phyloP scores from a whole-genome alignment of 345 rosid species.

The Abelmoschus esculentus region DNA sequence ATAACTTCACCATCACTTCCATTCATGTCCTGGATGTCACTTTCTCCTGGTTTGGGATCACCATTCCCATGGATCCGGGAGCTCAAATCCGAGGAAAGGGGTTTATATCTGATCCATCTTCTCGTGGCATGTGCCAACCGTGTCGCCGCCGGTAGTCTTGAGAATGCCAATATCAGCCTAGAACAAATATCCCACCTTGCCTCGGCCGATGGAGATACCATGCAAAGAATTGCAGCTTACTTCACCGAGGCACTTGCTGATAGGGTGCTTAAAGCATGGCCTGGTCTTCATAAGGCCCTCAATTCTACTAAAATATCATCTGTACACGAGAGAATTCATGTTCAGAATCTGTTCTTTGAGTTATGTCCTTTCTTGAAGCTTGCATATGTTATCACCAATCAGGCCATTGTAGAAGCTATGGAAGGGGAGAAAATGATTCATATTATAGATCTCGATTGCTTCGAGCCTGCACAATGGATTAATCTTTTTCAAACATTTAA shows the following conservation, averaged over 20 bases:
- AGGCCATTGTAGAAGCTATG: conserved; percentile 65
- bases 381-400: conserved; percentile 53
- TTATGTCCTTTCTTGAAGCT: conserved; percentile 61
- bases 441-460: conserved; percentile 52
- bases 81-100: conserved; percentile 58
- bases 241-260: conserved; percentile 65
- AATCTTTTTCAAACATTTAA: conserved; percentile 52
- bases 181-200: conserved; percentile 63
- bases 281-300: conserved; percentile 61
- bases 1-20: conserved; percentile 46
- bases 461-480: conserved; percentile 72
- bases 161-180: conserved; percentile 51
- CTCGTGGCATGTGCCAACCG: conserved; percentile 52
- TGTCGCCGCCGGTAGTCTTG: conserved; percentile 53
- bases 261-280: conserved; percentile 61
- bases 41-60: conserved; percentile 57
- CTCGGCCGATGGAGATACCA: conserved; percentile 59
- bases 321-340: conserved; percentile 39
- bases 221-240: conserved; percentile 71
- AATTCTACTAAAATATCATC: conserved; percentile 43
- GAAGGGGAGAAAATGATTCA: conserved; percentile 69
- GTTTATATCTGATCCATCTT: conserved; percentile 51
- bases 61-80: conserved; percentile 55
- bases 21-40: conserved; percentile 47
- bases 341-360: conserved; percentile 56